These are phyloP conservation scores for Thelephora terrestris DNA, from an alignment of 1,284 basidiomycete genomes.

Conservation along the genomic window DNA sequence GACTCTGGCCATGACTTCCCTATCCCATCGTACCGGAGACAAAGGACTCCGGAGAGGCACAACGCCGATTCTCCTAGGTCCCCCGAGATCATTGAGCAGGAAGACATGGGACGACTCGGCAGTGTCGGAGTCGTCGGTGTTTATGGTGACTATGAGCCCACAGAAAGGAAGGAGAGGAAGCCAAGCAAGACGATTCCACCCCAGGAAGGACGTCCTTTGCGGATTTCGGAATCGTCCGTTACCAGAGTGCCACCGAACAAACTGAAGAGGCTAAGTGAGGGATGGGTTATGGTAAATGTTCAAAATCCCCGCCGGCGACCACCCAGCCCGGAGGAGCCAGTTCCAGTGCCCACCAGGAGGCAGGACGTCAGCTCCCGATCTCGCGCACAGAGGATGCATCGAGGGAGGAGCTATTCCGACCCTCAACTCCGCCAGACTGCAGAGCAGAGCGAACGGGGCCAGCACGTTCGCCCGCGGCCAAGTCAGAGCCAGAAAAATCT, in stretches of 20 bases:
- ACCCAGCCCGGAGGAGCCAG: background rate
- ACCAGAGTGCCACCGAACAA: constrained; percentile 5
- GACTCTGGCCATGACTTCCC: background rate
- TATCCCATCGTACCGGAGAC: background rate
- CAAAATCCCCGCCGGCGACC: constrained; percentile 25
- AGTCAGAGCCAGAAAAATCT: no score
- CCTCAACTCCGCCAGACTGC: background rate
- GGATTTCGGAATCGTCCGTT: background rate
- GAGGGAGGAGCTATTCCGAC: background rate
- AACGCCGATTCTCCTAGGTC: constrained; percentile 13
- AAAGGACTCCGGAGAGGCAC: constrained; percentile 10
- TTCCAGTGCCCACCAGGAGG: background rate
- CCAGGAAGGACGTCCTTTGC: background rate
- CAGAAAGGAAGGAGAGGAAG: constrained; percentile 4
- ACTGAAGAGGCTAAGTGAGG: constrained; percentile 6
- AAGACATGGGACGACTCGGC: constrained; percentile 10
- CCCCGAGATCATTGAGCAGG: constrained; percentile 14
- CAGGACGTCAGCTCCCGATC: constrained; percentile 20
- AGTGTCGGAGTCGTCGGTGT: constrained; percentile 11
- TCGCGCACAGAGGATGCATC: constrained; percentile 9
- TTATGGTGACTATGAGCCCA: constrained; percentile 1
- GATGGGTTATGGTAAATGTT: constrained; percentile 61
- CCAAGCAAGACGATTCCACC: constrained; percentile 1
- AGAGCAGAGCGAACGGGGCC: background rate
- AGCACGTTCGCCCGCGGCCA: background rate